phyloP scores from a whole-genome alignment of 2,329 filamentous ascomycete species.

The Byssothecium circinans region DNA sequence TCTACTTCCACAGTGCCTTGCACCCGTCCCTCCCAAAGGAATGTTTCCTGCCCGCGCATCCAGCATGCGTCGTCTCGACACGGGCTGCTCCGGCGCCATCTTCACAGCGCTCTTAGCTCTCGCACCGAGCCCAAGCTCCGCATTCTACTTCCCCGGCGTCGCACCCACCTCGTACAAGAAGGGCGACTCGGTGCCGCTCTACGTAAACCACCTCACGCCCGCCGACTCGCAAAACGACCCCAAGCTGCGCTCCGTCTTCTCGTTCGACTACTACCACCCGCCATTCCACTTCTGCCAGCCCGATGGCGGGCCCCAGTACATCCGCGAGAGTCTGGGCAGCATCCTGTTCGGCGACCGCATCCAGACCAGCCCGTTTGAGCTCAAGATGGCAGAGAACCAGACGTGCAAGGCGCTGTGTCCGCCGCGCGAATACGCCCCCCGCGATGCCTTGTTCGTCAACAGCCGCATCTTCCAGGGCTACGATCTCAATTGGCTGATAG shows the following conservation, averaged over 20 bases:
- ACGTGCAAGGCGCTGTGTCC: conserved; percentile 81
- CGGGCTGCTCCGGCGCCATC: conserved; percentile 25
- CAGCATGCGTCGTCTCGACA: conserved; percentile 35
- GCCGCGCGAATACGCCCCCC: conserved; percentile 64
- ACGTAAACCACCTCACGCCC: conserved; percentile 91
- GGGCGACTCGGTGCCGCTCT: conserved; percentile 78
- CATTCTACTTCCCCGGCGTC: conserved; percentile 95
- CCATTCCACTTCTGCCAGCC: conserved; percentile 88
- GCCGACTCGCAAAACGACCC: conserved; percentile 75
- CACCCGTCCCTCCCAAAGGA: no score
- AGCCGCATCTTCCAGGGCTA: conserved; percentile 80
- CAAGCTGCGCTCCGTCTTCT: conserved; percentile 86
- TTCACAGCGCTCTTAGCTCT: conserved; percentile 42
- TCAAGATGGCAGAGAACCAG: conserved; percentile 85
- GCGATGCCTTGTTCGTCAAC: conserved; percentile 78
- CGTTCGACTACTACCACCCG: conserved; percentile 93
- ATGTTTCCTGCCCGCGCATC: no score
- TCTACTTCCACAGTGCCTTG: conserved; percentile 4
- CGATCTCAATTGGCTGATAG: conserved; percentile 93
- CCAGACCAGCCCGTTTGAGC: conserved; percentile 90
- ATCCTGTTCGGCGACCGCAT: conserved; percentile 98
- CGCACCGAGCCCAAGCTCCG: conserved; percentile 48
- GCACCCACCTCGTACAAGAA: conserved; percentile 88
- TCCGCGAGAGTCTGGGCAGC: conserved; percentile 88
- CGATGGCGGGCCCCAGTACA: conserved; percentile 71